These are phyloP conservation scores for Dactylellina haptotyla DNA, from an alignment of 2,329 filamentous ascomycete species.

Conservation along the genomic window DNA sequence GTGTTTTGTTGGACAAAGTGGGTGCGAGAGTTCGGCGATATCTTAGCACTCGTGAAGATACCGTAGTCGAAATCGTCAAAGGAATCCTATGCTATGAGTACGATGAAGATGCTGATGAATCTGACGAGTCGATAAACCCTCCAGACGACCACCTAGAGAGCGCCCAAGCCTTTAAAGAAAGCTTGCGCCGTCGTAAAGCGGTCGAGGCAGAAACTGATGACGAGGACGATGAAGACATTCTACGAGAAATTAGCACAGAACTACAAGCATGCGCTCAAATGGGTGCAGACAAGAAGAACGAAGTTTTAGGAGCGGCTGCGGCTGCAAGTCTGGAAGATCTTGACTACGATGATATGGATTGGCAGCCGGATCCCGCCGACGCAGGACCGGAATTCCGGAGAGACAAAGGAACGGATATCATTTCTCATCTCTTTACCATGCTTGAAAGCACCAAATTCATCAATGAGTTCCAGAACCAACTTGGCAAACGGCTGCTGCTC, in stretches of 20 bases:
- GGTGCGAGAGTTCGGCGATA: constrained; percentile 73
- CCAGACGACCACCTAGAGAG: not conserved
- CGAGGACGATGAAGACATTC: constrained; percentile 43
- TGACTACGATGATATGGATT: constrained; percentile 91
- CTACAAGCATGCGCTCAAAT: constrained; percentile 57
- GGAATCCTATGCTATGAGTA: constrained; percentile 67
- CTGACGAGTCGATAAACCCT: constrained; percentile 1
- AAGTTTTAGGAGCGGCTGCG: constrained; percentile 61
- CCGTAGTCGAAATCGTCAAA: constrained; percentile 72
- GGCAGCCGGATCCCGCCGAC: constrained; percentile 92
- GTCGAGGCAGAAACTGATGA: constrained; percentile 26
- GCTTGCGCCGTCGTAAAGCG: constrained; percentile 31
- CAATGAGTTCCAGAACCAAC: constrained; percentile 89
- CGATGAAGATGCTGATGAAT: constrained; percentile 39
- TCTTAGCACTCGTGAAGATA: constrained; percentile 72
- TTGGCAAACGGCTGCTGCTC: constrained; percentile 81
- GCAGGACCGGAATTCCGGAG: constrained; percentile 91
- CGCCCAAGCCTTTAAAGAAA: constrained; percentile 28
- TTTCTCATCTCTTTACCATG: constrained; percentile 86
- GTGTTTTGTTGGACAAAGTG: constrained; percentile 74
- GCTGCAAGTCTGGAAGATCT: constrained; percentile 69
- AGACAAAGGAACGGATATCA: constrained; percentile 87
- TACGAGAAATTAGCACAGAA: constrained; percentile 49
- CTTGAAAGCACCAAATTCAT: constrained; percentile 87
- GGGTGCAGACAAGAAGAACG: constrained; percentile 62